These are phyloP conservation scores for Penicillium sp. DNA, from an alignment of 2,329 filamentous ascomycete genomes.

Conservation along the genomic window DNA sequence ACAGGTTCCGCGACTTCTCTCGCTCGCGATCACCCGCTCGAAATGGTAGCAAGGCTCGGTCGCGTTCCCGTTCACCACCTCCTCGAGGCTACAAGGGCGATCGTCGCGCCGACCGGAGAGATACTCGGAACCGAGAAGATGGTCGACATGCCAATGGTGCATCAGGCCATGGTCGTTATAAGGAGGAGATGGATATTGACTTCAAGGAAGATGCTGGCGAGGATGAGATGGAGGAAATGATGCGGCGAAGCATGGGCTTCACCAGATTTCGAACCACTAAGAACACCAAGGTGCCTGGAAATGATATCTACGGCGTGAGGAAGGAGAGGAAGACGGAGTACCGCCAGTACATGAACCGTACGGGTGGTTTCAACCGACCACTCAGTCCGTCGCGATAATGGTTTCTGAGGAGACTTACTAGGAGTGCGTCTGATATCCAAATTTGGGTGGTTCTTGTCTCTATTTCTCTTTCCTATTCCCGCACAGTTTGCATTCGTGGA, in stretches of 20 bases:
- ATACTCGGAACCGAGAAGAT: conserved; percentile 24
- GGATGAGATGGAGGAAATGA: conserved; percentile 67
- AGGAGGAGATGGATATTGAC: conserved; percentile 38
- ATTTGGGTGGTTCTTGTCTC: conserved; percentile 2
- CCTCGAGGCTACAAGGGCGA: conserved; percentile 35
- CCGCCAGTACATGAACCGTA: conserved; percentile 81
- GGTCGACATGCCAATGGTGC: conserved; percentile 26
- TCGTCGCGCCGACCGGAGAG: conserved; percentile 32
- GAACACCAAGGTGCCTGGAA: conserved; percentile 81
- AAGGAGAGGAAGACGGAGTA: conserved; percentile 96
- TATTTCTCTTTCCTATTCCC: conserved; percentile 10
- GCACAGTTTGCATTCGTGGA: conserved; percentile 33
- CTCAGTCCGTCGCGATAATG: conserved; percentile 46
- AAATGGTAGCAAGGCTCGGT: conserved; percentile 37
- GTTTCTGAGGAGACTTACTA: too few relatives aligned
- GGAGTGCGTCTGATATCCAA: too few relatives aligned
- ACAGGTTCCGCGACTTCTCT: conserved; percentile 38
- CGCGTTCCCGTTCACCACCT: conserved; percentile 36
- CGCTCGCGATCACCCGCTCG: conserved; percentile 33
- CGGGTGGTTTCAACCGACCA: conserved; percentile 51
- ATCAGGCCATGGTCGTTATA: conserved; percentile 21
- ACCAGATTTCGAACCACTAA: conserved; percentile 82
- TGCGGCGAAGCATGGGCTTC: conserved; percentile 90
- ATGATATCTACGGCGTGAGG: conserved; percentile 74
- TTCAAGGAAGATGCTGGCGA: conserved; percentile 52